Conservation (phyloP, 2,329 filamentous ascomycete genomes). For the Dendrostoma leiphaemia region DNA sequence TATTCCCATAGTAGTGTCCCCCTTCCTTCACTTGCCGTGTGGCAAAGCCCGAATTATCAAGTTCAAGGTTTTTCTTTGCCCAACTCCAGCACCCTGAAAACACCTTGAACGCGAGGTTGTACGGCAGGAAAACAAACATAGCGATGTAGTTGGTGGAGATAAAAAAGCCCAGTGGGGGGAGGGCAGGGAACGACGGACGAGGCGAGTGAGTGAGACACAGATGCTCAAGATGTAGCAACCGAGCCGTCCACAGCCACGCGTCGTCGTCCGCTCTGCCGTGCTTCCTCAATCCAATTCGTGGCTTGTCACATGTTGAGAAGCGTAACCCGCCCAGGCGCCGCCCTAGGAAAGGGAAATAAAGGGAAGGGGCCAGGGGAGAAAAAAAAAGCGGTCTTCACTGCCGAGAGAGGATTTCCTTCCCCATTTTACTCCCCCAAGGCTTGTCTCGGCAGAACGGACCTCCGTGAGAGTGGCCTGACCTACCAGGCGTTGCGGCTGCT, state of each 20-base stretch:
- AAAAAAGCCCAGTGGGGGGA: neutral
- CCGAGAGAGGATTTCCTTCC: neutral
- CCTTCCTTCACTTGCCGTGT: constrained; percentile 8
- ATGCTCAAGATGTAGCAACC: too few species aligned
- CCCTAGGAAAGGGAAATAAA: too few species aligned
- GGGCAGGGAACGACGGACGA: neutral
- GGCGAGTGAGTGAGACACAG: neutral
- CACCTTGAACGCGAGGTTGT: neutral
- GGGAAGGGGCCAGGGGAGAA: neutral
- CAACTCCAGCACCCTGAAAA: constrained; percentile 5
- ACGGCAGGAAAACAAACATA: constrained; percentile 1
- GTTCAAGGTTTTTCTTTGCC: neutral
- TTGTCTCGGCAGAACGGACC: neutral
- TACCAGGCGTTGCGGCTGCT: constrained; percentile 37
- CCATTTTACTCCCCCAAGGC: neutral
- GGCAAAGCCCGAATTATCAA: constrained; percentile 10
- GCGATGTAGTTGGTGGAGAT: neutral
- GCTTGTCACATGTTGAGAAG: constrained; percentile 16
- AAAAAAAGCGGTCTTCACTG: neutral
- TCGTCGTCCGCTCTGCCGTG: neutral
- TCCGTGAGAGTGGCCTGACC: neutral
- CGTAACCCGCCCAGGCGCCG: neutral
- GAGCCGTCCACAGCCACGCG: constrained; percentile 2
- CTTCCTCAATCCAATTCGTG: neutral
- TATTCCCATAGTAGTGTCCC: neutral